phyloP scores from a whole-genome alignment of 768 basidiomycete species.

The Calocybe gangraenosa region DNA sequence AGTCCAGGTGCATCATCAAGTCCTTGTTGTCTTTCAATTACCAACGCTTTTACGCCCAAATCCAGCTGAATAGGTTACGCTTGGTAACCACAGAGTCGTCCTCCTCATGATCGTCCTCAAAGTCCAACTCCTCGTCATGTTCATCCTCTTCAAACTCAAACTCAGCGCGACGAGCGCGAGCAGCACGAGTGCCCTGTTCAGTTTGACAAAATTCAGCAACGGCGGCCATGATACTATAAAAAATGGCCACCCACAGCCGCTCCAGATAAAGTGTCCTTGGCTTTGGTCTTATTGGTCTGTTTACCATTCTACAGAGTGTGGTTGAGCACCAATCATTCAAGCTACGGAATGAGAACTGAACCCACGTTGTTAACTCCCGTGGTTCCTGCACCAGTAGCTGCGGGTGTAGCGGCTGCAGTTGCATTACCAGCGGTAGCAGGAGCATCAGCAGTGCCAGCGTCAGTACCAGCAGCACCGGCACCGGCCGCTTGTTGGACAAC shows the following conservation, averaged over 20 bases:
- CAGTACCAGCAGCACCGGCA: slow-evolving; percentile 8
- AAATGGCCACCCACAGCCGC: slow-evolving; percentile 18
- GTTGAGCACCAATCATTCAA: not conserved
- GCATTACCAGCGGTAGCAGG: slow-evolving; percentile 3
- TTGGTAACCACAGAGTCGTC: slow-evolving; percentile 20
- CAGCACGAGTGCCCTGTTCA: slow-evolving; percentile 35
- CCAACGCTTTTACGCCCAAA: slow-evolving; percentile 27
- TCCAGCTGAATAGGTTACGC: slow-evolving; percentile 23
- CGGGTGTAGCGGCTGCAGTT: too few relatives aligned
- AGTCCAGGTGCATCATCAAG: too few relatives aligned
- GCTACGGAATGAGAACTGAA: not conserved
- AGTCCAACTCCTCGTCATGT: not conserved
- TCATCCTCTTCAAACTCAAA: slow-evolving; percentile 14
- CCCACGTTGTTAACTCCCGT: too few relatives aligned
- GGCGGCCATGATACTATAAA: not conserved
- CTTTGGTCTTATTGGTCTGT: slow-evolving; percentile 5
- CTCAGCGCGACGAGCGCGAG: slow-evolving; percentile 29
- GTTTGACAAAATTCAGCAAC: slow-evolving; percentile 3
- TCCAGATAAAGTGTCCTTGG: slow-evolving; percentile 15
- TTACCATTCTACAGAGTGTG: slow-evolving; percentile 1
- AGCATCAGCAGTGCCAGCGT: slow-evolving; percentile 2
- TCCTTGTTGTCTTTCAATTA: slow-evolving; percentile 1
- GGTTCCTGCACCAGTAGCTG: too few relatives aligned
- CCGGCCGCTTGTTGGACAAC: slow-evolving; percentile 36
- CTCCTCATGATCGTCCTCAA: slow-evolving; percentile 17